Conservation (phyloP, 1,284 basidiomycete genomes). For the Anthracocystis setariae region DNA sequence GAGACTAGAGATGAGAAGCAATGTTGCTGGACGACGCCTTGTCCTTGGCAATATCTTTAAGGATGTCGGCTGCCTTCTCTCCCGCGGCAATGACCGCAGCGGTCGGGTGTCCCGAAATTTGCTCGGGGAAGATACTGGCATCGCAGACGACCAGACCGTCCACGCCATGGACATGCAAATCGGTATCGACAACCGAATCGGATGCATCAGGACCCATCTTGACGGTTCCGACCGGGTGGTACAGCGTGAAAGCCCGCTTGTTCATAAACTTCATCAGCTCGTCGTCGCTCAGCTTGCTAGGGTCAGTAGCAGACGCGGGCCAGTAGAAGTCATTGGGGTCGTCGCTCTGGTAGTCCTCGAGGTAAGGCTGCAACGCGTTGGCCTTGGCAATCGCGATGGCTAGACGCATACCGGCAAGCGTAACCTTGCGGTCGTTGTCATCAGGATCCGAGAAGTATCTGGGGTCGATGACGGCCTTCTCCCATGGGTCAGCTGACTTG, state of each 20-base stretch:
- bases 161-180: slow-evolving; percentile 44
- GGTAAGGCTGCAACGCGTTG: slow-evolving; percentile 39
- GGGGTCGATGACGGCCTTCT: slow-evolving; percentile 50
- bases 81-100: slow-evolving; percentile 49
- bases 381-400: slow-evolving; percentile 33
- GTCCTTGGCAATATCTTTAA: slow-evolving; percentile 25
- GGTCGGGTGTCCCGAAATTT: slow-evolving; percentile 55
- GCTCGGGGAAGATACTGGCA: slow-evolving; percentile 56
- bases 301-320: slow-evolving; percentile 47
- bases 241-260: slow-evolving; percentile 73
- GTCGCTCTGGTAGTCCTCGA: slow-evolving; percentile 44
- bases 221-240: slow-evolving; percentile 72
- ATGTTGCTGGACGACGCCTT: slow-evolving; percentile 19
- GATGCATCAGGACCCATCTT: slow-evolving; percentile 36
- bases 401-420: slow-evolving; percentile 46
- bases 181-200: slow-evolving; percentile 49
- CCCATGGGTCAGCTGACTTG: slow-evolving; percentile 40
- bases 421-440: slow-evolving; percentile 55
- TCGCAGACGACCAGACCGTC: slow-evolving; percentile 56
- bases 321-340: slow-evolving; percentile 44
- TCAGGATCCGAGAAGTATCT: slow-evolving; percentile 46
- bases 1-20: slow-evolving; percentile 24
- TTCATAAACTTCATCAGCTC: slow-evolving; percentile 68
- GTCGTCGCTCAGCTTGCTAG: slow-evolving; percentile 54
- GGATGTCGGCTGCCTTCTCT: slow-evolving; percentile 46